phyloP scores from a whole-genome alignment of 495 filamentous ascomycete species.

The Chlorociboria aeruginascens region DNA sequence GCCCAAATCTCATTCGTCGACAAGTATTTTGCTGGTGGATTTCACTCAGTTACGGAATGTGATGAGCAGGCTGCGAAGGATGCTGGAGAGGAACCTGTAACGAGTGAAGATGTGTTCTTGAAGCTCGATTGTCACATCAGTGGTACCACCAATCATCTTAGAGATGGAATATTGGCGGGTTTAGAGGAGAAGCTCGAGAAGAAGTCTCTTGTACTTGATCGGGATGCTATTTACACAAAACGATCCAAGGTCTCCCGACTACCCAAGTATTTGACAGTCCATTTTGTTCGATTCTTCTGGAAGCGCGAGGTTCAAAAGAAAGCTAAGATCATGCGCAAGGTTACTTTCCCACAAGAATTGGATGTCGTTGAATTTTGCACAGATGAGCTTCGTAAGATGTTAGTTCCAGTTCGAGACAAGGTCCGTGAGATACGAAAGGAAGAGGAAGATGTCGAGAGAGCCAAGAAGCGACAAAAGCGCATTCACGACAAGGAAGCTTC shows the following conservation, averaged over 20 bases:
- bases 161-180: slow-evolving; percentile 72
- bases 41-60: slow-evolving; percentile 65
- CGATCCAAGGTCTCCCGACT: slow-evolving; percentile 75
- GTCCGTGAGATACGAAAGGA: slow-evolving; percentile 93
- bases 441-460: slow-evolving; percentile 77
- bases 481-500: slow-evolving; percentile 50
- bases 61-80: slow-evolving; percentile 71
- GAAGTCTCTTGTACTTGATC: slow-evolving; percentile 60
- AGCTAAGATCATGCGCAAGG: slow-evolving; percentile 98
- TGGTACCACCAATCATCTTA: slow-evolving; percentile 71
- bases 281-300: slow-evolving; percentile 98
- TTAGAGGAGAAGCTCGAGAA: slow-evolving; percentile 88
- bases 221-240: slow-evolving; percentile 79
- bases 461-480: slow-evolving; percentile 76
- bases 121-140: slow-evolving; percentile 95
- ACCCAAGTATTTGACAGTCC: slow-evolving; percentile 90
- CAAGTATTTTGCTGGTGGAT: slow-evolving; percentile 75
- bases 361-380: slow-evolving; percentile 94
- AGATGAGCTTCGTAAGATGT: slow-evolving; percentile 67
- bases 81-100: slow-evolving; percentile 56
- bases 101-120: slow-evolving; percentile 63
- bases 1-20: slow-evolving; percentile 66
- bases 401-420: slow-evolving; percentile 88
- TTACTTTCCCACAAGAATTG: slow-evolving; percentile 86
- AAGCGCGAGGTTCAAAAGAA: slow-evolving; percentile 90